Percentiles rank a stretch among this genome's conserved stretches.
phyloP scores from a whole-genome alignment of 768 basidiomycete genomes.

The Mycena latifolia region DNA sequence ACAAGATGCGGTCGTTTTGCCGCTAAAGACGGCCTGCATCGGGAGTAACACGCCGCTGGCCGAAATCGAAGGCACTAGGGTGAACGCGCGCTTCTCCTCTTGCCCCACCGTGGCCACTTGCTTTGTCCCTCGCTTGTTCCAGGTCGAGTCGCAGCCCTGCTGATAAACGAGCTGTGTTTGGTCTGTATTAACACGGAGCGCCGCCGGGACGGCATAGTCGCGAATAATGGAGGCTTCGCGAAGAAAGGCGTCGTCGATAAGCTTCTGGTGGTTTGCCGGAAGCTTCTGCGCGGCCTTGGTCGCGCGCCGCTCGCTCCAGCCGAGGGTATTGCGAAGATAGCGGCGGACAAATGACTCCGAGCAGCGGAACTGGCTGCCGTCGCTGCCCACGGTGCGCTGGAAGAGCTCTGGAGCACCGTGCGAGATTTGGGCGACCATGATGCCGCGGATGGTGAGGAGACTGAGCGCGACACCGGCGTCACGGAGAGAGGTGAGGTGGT shows the following conservation, averaged over 20 bases:
- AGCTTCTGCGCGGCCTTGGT: conserved; percentile 52
- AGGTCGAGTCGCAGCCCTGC: conserved; percentile 46
- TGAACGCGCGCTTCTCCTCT: conserved; percentile 59
- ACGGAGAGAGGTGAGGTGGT: conserved; percentile 35
- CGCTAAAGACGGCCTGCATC: conserved; percentile 53
- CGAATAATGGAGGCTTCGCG: conserved; percentile 41
- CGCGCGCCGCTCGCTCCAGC: conserved; percentile 41
- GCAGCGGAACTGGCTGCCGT: conserved; percentile 44
- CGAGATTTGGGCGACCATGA: conserved; percentile 45
- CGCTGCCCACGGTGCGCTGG: conserved; percentile 23
- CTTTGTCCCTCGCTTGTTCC: conserved; percentile 41
- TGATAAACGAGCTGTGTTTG: conserved; percentile 49
- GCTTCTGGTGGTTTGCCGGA: conserved; percentile 44
- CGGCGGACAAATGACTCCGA: conserved; percentile 37
- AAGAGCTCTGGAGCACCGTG: conserved; percentile 44
- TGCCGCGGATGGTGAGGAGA: conserved; percentile 40
- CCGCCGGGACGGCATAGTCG: conserved; percentile 42
- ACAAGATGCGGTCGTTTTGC: conserved; percentile 41
- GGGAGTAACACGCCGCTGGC: conserved; percentile 48
- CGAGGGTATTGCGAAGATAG: conserved; percentile 33
- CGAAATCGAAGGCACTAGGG: conserved; percentile 48
- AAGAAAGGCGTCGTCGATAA: conserved; percentile 34
- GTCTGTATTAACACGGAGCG: conserved; percentile 49
- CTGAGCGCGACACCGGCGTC: conserved; percentile 40
- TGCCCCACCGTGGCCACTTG: conserved; percentile 50